phyloP scores from a whole-genome alignment of 345 rosid genomes.

The Rhodamnia argentea region DNA sequence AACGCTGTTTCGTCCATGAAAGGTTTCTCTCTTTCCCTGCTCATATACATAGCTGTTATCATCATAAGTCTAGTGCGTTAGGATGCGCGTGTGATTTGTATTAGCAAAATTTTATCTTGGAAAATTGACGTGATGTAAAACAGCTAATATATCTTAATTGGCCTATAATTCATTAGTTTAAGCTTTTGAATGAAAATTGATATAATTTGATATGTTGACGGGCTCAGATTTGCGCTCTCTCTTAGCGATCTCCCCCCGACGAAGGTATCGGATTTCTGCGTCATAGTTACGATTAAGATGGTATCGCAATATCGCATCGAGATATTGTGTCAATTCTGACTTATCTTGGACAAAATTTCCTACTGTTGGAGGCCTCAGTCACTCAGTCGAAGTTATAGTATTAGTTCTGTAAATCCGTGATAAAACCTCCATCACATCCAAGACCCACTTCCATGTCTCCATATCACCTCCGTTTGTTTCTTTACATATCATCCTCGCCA shows the following conservation, averaged over 20 bases:
- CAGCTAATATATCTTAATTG: too few species aligned
- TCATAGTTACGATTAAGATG: neutral
- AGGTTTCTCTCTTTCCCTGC: slow-evolving; percentile 7
- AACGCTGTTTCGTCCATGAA: slow-evolving; percentile 32
- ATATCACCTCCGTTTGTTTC: neutral
- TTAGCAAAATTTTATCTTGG: too few species aligned
- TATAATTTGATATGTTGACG: too few species aligned
- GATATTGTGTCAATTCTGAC: neutral
- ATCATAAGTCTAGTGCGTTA: neutral
- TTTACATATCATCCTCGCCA: neutral
- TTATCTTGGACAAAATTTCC: neutral
- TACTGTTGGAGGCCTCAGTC: neutral
- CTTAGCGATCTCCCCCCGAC: fast-evolving
- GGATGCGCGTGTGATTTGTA: too few species aligned
- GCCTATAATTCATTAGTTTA: too few species aligned
- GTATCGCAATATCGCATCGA: neutral
- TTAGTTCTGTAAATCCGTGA: neutral
- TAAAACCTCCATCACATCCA: neutral
- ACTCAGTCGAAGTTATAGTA: neutral
- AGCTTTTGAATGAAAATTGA: too few species aligned
- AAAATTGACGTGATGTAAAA: too few species aligned
- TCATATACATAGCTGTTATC: neutral
- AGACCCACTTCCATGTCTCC: neutral
- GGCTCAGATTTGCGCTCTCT: too few species aligned
- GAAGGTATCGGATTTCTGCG: too few species aligned